A percentile compares a stretch with the other conserved stretches of the same genome.
phyloP scores from a whole-genome alignment of 2,329 filamentous ascomycete genomes.

The Decorospora gaudefroyi region DNA sequence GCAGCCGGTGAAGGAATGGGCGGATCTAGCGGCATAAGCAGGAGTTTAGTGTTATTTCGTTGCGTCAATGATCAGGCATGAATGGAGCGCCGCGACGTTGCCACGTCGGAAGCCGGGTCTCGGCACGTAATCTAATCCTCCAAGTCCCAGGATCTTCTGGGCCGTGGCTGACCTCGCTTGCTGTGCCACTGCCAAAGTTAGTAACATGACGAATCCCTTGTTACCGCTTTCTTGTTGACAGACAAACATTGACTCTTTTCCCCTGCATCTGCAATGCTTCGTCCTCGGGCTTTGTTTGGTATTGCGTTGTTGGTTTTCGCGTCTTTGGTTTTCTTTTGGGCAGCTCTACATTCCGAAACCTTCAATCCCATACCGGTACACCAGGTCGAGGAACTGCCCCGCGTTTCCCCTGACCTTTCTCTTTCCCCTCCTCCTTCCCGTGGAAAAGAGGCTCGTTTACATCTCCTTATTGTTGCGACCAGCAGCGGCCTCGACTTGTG shows the following conservation, averaged over 20 bases:
- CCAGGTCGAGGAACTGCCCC: neutral
- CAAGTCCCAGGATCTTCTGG: too few species aligned
- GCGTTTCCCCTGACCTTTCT: neutral
- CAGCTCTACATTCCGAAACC: neutral
- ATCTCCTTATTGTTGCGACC: slow-evolving; percentile 4
- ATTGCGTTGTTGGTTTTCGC: slow-evolving; percentile 1
- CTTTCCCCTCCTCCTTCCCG: slow-evolving; percentile 1
- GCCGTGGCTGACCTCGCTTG: too few species aligned
- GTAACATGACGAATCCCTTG: too few species aligned
- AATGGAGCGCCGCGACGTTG: too few species aligned
- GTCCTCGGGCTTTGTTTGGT: neutral
- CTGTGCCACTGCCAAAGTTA: too few species aligned
- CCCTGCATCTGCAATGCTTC: slow-evolving; percentile 7
- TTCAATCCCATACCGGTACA: slow-evolving; percentile 1
- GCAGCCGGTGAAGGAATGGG: too few species aligned
- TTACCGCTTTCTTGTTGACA: too few species aligned
- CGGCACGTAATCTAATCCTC: too few species aligned
- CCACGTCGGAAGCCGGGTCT: too few species aligned
- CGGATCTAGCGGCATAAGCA: too few species aligned
- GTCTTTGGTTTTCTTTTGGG: slow-evolving; percentile 3
- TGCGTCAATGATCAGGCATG: too few species aligned
- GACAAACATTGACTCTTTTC: slow-evolving; percentile 1
- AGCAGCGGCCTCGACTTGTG: slow-evolving; percentile 5
- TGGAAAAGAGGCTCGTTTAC: slow-evolving; percentile 1
- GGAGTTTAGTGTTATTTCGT: too few species aligned